phyloP scores from a whole-genome alignment of 2,329 filamentous ascomycete genomes.

The Hypomyces perniciosus region DNA sequence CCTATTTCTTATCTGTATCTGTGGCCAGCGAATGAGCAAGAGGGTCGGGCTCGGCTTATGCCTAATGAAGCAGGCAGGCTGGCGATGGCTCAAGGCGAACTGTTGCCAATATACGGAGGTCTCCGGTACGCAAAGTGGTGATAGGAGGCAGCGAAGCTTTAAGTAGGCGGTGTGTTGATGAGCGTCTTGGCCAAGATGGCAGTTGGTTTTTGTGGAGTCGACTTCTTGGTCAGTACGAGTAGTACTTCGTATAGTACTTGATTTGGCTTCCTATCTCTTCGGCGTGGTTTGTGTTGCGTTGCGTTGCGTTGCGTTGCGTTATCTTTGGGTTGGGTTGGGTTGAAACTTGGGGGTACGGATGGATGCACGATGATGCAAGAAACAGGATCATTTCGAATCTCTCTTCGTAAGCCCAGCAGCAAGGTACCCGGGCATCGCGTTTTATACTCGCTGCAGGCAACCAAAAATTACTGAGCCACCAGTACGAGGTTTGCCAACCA shows the following conservation, averaged over 20 bases:
- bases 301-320: background rate
- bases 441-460: slow-evolving; percentile 22
- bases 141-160: too few species aligned
- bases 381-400: slow-evolving; percentile 9
- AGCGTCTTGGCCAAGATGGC: too few species aligned
- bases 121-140: too few species aligned
- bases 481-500: slow-evolving; percentile 17
- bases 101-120: too few species aligned
- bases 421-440: slow-evolving; percentile 16
- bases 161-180: too few species aligned
- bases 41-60: slow-evolving; percentile 1
- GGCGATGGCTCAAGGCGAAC: background rate
- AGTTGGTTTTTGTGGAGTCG: too few species aligned
- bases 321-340: too few species aligned
- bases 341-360: background rate
- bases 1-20: background rate
- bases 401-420: slow-evolving; percentile 4
- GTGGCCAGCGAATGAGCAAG: slow-evolving; percentile 4
- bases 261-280: too few species aligned
- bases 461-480: slow-evolving; percentile 27
- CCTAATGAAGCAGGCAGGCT: slow-evolving; percentile 6
- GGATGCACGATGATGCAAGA: slow-evolving; percentile 19
- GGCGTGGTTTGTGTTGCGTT: background rate
- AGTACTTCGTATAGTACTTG: too few species aligned
- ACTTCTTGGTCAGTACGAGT: too few species aligned